Base-by-base conservation (phyloP, 1,284 basidiomycete species). In the Paramarasmius palmivorus region DNA sequence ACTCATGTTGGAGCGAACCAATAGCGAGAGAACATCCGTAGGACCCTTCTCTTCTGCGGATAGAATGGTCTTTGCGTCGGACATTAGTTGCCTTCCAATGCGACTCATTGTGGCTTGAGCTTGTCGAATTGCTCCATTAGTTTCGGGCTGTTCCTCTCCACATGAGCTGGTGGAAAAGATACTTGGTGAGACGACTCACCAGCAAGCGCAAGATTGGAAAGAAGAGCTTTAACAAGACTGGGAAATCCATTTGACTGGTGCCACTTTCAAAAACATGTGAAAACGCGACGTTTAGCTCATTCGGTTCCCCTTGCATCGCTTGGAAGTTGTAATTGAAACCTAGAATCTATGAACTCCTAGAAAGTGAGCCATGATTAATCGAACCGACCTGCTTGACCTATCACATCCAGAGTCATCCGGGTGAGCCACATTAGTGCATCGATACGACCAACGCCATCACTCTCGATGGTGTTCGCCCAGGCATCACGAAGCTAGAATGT, bases 251-350 rank as follows among this genome's bases (percentile, higher is more conserved):
- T n/a, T 26, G 23, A 14, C 53, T 53, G 15, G 56, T 59, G 15
- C 59, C 61, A 6, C 69, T 55, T 2, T 59, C 59, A 60, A 83
- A 77, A 15, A 82, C 60, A 1, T 65, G 70, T 1, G 67, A 59
- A 57, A 84, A 81, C 0, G 82, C 81, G 19, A 72, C 59, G 53
- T 71, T 76, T 17, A 84, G 70, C 55, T 81, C 81, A 57, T 75
- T 80, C 8, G 66, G 66, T 25, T 67, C 61, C 0, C 62, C 63
- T 12, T 63, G 25, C 25, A 32, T 61, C 0, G 59, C 56, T 23
- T 71, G 68, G 65, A 92, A 89, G 10, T 81, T 65, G 62, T 90
- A 89, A 62, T 82, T 78, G 64, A 91, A 91, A 0, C 86, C 80
- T 82, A 39, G 8, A 19, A 19, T 22, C 36, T 23, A 35, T 32